Conservation (phyloP, 805 yeast species). For the Yueomyces sp. region DNA sequence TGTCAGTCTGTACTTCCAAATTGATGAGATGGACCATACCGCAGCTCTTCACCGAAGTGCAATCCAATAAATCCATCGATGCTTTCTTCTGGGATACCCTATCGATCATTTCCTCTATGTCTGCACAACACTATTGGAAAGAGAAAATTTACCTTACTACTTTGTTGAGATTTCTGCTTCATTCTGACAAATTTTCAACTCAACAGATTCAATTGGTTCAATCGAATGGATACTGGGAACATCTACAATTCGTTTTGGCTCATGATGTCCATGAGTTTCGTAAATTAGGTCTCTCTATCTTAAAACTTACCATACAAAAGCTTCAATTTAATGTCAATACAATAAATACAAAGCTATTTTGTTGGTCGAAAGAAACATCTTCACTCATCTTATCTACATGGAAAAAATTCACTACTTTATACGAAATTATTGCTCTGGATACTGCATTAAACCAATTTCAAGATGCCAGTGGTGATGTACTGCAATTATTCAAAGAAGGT, state of each 20-base stretch:
- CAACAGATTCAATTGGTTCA: background rate
- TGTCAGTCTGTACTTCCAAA: too few relatives aligned
- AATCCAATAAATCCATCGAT: too few relatives aligned
- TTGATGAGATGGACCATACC: too few relatives aligned
- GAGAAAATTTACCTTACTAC: too few relatives aligned
- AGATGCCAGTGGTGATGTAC: constrained; percentile 57
- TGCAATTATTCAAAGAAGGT: constrained; percentile 33
- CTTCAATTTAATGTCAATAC: constrained; percentile 13
- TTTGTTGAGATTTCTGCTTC: too few relatives aligned
- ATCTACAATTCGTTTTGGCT: constrained; percentile 42
- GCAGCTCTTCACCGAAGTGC: too few relatives aligned
- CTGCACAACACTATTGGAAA: too few relatives aligned
- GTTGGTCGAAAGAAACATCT: constrained; percentile 19
- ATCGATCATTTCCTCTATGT: too few relatives aligned
- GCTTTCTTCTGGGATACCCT: too few relatives aligned
- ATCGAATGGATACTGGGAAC: constrained; percentile 29
- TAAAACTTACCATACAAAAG: constrained; percentile 35
- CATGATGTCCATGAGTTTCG: constrained; percentile 47
- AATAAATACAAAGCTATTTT: constrained; percentile 6
- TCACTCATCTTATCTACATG: constrained; percentile 33
- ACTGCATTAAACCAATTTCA: constrained; percentile 77
- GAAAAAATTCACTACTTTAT: constrained; percentile 60
- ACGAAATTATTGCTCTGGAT: constrained; percentile 72
- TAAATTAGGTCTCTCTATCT: constrained; percentile 52
- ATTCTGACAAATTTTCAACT: too few relatives aligned